These are phyloP conservation scores for Inosperma sp. DNA, from an alignment of 768 basidiomycete species.

Conservation along the genomic window DNA sequence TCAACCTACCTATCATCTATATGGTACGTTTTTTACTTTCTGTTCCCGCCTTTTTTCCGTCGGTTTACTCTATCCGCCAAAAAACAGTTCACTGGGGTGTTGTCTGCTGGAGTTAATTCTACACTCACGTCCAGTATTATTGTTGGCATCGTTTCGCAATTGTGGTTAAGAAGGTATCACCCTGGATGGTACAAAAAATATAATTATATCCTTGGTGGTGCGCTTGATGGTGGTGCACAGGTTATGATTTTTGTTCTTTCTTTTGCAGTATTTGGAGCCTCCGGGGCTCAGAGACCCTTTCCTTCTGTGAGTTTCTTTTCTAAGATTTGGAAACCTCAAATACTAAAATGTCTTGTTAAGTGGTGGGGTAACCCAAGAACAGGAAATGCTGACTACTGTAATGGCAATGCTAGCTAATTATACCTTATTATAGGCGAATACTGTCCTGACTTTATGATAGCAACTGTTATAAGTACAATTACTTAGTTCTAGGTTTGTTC, in stretches of 20 bases:
- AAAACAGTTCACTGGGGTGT: constrained; percentile 35
- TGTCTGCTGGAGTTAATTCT: constrained; percentile 55
- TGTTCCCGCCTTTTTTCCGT: neutral
- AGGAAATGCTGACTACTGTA: too few species aligned
- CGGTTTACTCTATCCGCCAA: neutral
- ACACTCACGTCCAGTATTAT: constrained; percentile 43
- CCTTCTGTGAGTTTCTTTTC: too few species aligned
- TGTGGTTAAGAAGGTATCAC: constrained; percentile 52
- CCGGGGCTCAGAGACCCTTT: too few species aligned
- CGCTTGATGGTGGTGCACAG: constrained; percentile 61
- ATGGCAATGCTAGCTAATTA: too few species aligned
- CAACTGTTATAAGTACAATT: too few species aligned
- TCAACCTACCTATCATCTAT: constrained; percentile 56
- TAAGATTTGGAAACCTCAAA: too few species aligned
- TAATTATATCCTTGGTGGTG: constrained; percentile 65
- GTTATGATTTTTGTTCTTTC: constrained; percentile 61
- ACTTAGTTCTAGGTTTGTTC: too few species aligned
- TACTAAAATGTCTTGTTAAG: too few species aligned
- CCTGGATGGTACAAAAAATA: constrained; percentile 66
- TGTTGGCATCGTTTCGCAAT: constrained; percentile 54
- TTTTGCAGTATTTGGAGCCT: too few species aligned
- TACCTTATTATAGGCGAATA: too few species aligned
- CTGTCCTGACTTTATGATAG: too few species aligned
- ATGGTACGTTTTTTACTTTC: constrained; percentile 27
- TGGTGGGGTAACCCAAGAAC: too few species aligned